Conservation (phyloP, 495 filamentous ascomycete species). For the Antarctomyces pellizariae region DNA sequence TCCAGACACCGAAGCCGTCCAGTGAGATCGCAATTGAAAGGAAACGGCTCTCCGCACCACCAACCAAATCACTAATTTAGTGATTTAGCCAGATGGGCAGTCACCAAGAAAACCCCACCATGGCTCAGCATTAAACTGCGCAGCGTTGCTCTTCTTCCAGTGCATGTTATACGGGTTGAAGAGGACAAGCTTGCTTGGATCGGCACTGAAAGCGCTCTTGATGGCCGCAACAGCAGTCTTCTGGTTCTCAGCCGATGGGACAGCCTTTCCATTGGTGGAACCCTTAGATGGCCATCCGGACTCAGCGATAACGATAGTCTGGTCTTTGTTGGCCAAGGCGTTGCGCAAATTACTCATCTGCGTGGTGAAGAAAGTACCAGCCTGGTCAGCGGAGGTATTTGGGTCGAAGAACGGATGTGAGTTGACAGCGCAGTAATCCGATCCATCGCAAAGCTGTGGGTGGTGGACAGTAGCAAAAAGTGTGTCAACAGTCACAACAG, state of each 20-base stretch:
- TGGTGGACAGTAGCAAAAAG: constrained; percentile 39
- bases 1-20: too few relatives aligned
- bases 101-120: constrained; percentile 37
- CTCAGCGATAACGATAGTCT: constrained; percentile 34
- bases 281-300: constrained; percentile 66
- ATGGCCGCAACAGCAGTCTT: constrained; percentile 37
- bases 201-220: constrained; percentile 22
- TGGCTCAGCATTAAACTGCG: constrained; percentile 44
- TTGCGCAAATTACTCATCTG: constrained; percentile 23
- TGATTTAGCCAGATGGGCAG: constrained; percentile 8
- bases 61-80: too few relatives aligned
- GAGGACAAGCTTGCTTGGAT: constrained; percentile 28
- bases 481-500: constrained; percentile 61
- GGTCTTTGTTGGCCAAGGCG: constrained; percentile 13
- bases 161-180: constrained; percentile 54
- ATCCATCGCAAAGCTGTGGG: constrained; percentile 42
- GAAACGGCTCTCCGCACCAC: too few relatives aligned
- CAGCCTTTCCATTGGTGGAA: constrained; percentile 32
- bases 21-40: too few relatives aligned
- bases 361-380: constrained; percentile 39
- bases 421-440: constrained; percentile 64
- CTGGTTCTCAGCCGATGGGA: constrained; percentile 41
- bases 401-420: constrained; percentile 68
- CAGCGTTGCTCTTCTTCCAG: constrained; percentile 50
- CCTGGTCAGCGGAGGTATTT: constrained; percentile 24